Evolutionary conservation across 495 filamentous ascomycete genomes (phyloP).

Genomic region (Tuber calosporum): DNA sequence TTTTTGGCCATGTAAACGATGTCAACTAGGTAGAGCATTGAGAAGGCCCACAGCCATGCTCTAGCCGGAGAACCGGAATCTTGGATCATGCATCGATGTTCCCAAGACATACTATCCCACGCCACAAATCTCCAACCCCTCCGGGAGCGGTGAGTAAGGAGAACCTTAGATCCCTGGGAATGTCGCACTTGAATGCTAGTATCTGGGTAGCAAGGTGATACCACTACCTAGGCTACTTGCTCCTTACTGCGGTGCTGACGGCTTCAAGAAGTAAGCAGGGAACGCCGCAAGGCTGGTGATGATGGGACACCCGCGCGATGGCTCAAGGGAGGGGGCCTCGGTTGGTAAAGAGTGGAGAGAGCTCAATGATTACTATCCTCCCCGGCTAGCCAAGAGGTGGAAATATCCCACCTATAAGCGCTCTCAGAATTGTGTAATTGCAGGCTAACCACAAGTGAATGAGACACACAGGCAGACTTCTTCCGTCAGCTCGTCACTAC

Average conservation of each 20-base stretch:
- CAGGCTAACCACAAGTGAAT: too few relatives aligned
- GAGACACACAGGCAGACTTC: too few relatives aligned
- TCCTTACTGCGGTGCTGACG: not conserved
- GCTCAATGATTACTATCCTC: not conserved
- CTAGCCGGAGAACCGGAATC: not conserved
- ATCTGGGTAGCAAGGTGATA: not conserved
- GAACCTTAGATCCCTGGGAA: not conserved
- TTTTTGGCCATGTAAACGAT: not conserved
- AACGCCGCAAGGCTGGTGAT: not conserved
- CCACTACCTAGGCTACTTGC: not conserved
- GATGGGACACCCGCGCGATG: not conserved
- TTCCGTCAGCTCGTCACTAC: too few relatives aligned
- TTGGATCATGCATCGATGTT: not conserved
- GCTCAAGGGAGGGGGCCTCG: not conserved
- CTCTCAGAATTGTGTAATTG: not conserved
- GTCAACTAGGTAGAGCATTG: not conserved
- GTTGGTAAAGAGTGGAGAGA: not conserved
- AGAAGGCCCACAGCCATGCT: not conserved
- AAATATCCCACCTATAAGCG: not conserved
- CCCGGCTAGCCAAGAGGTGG: not conserved
- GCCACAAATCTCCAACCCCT: not conserved
- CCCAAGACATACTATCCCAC: not conserved
- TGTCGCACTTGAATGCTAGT: not conserved
- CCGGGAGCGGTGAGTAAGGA: not conserved
- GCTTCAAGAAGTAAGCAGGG: not conserved